A percentile compares a stretch with the other conserved stretches of the same genome.
Evolutionary conservation across 768 basidiomycete species (phyloP).

Genomic region (Lentinula edodes): DNA sequence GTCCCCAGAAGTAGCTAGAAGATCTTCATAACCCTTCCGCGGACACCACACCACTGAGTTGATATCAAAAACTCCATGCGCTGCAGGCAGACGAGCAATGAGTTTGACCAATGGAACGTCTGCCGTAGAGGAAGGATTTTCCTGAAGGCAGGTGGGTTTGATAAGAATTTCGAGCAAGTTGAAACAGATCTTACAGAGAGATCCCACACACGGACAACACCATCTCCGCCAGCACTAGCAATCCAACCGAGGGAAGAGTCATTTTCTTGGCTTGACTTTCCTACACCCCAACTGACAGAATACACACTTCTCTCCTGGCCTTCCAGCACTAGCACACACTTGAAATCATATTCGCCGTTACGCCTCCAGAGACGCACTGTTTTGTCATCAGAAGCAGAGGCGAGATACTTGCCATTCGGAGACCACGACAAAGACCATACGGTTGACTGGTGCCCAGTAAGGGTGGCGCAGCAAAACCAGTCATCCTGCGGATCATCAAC

Average conservation of each 20-base stretch:
- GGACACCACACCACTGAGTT: slow-evolving; percentile 87
- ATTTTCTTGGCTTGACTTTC: slow-evolving; percentile 24
- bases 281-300: slow-evolving; percentile 66
- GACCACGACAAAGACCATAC: slow-evolving; percentile 90
- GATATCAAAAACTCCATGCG: slow-evolving; percentile 82
- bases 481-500: slow-evolving; percentile 91
- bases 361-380: slow-evolving; percentile 86
- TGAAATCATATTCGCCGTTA: slow-evolving; percentile 54
- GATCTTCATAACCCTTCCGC: slow-evolving; percentile 50
- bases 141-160: slow-evolving; percentile 16
- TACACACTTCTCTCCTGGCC: slow-evolving; percentile 77
- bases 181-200: slow-evolving; percentile 41
- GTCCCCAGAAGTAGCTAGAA: slow-evolving; percentile 83
- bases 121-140: slow-evolving; percentile 13
- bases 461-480: slow-evolving; percentile 84
- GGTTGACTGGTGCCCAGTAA: slow-evolving; percentile 78
- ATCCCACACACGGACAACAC: slow-evolving; percentile 76
- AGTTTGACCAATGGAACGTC: slow-evolving; percentile 33
- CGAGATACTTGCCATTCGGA: slow-evolving; percentile 74
- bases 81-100: slow-evolving; percentile 51
- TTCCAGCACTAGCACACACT: slow-evolving; percentile 50
- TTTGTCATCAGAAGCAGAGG: slow-evolving; percentile 80
- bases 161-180: not conserved
- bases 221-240: slow-evolving; percentile 84
- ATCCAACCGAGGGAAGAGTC: slow-evolving; percentile 66